Percentiles rank a stretch among this genome's conserved stretches.
Conservation (phyloP, 768 basidiomycete species). For the Tephrocybe sp. region DNA sequence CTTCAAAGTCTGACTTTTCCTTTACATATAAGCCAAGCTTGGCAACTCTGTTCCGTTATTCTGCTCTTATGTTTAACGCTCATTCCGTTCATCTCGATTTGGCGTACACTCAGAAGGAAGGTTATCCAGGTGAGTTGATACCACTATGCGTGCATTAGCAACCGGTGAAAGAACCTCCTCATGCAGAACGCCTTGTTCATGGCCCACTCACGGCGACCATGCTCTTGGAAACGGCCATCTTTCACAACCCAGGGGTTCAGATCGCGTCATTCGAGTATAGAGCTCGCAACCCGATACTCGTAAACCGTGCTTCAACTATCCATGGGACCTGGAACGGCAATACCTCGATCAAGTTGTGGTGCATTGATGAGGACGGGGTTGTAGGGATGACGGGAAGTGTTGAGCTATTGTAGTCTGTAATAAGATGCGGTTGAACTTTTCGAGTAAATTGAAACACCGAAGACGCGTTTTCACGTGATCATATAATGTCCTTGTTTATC, state of each 20-base stretch:
- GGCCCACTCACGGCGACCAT: conserved; percentile 81
- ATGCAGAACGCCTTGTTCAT: conserved; percentile 76
- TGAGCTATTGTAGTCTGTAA: conserved; percentile 14
- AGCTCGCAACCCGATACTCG: conserved; percentile 64
- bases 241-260: conserved; percentile 46
- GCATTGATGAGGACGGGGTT: conserved; percentile 52
- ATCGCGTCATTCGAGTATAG: conserved; percentile 66
- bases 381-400: conserved; percentile 71
- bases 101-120: conserved; percentile 69
- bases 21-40: conserved; percentile 67
- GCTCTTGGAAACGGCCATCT: conserved; percentile 61
- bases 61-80: conserved; percentile 83
- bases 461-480: conserved; percentile 10
- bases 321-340: conserved; percentile 43
- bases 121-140: conserved; percentile 59
- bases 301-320: conserved; percentile 48
- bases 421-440: not conserved
- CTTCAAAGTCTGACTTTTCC: conserved; percentile 51
- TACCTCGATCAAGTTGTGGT: conserved; percentile 52
- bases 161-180: not conserved
- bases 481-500: conserved; percentile 15
- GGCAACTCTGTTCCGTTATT: conserved; percentile 82
- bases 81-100: conserved; percentile 85
- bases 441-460: no score
- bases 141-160: not conserved